Conservation (phyloP, 371 early-diverging fungal species). For the Blastocladiella emersonii region DNA sequence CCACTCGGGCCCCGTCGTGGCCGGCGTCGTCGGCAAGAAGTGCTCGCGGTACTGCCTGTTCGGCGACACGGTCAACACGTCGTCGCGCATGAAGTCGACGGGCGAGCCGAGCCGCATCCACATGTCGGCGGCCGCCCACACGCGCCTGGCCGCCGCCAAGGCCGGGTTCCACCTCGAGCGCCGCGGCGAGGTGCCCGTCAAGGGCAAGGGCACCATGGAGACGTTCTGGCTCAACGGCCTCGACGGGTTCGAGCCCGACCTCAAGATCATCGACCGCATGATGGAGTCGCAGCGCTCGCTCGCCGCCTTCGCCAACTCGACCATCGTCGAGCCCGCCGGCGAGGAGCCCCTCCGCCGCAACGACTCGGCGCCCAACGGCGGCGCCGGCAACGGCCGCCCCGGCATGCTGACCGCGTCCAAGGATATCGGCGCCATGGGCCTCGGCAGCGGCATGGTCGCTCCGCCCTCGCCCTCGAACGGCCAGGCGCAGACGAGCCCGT, state of each 20-base stretch:
- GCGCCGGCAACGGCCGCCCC: no score
- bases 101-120: neutral
- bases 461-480: no score
- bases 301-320: neutral
- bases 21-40: constrained; percentile 27
- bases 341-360: no score
- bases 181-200: neutral
- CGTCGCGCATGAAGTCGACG: constrained; percentile 4
- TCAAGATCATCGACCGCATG: neutral
- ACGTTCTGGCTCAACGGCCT: constrained; percentile 24
- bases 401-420: no score
- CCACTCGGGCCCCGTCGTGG: constrained; percentile 22
- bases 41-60: constrained; percentile 11
- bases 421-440: no score
- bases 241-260: constrained; percentile 5
- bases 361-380: no score
- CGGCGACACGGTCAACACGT: constrained; percentile 8
- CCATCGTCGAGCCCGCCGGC: no score
- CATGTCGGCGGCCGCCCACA: neutral
- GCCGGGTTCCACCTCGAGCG: neutral
- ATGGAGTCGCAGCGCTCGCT: neutral
- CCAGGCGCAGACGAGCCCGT: no score
- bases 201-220: constrained; percentile 30
- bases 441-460: no score
- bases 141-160: neutral